Conservation (phyloP, 192 early-diverging fungal species). For the Coemansia sp. region DNA sequence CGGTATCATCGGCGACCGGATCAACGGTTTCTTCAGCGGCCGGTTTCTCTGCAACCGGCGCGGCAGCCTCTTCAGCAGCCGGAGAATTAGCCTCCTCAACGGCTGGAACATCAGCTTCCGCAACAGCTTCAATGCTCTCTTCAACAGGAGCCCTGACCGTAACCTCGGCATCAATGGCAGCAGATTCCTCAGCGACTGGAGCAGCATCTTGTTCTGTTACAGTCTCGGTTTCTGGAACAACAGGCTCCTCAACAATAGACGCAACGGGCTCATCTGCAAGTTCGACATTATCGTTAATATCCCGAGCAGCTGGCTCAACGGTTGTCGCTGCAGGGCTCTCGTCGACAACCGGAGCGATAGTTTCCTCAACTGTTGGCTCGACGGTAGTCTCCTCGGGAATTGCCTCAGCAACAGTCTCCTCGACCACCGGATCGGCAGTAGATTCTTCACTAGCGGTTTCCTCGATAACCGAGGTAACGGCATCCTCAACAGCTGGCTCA, state of each 20-base stretch:
- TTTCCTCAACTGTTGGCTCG: neutral
- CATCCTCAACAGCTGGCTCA: neutral
- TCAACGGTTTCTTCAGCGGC: neutral
- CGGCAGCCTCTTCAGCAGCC: neutral
- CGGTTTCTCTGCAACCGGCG: neutral
- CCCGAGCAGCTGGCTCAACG: neutral
- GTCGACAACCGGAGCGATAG: neutral
- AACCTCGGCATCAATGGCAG: neutral
- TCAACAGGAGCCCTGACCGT: neutral
- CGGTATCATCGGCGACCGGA: no score
- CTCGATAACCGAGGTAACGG: neutral
- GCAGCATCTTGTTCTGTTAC: neutral
- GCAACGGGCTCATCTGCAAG: neutral
- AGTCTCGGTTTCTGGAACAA: neutral
- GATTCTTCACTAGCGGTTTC: neutral
- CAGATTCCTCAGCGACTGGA: constrained; percentile 3
- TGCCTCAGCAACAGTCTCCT: constrained; percentile 4
- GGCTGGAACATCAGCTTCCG: neutral
- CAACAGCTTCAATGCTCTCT: no score
- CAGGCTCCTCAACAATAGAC: neutral
- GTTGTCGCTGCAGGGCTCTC: neutral
- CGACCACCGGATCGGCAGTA: neutral
- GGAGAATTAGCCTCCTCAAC: neutral
- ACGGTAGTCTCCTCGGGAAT: neutral
- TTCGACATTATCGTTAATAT: neutral